Conservation (phyloP, 2,329 filamentous ascomycete genomes). For the Exophiala oligosperma region DNA sequence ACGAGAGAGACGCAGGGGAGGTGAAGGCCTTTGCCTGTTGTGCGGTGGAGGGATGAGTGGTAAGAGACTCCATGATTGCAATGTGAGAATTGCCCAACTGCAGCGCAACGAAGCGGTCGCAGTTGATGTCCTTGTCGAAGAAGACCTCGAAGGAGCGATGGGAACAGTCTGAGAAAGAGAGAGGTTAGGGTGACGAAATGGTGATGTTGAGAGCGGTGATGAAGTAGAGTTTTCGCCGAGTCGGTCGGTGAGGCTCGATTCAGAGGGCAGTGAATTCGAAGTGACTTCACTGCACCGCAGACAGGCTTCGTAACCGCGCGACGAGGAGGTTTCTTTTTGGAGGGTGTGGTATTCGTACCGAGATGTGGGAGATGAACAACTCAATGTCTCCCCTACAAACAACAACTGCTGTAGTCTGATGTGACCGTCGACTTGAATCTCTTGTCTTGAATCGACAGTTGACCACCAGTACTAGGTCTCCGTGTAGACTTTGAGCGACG, state of each 20-base stretch:
- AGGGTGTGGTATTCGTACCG: constrained; percentile 44
- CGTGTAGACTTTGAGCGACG: constrained; percentile 36
- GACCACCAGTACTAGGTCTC: constrained; percentile 10
- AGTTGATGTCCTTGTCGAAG: constrained; percentile 20
- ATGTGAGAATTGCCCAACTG: constrained; percentile 37
- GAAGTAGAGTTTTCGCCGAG: constrained; percentile 6
- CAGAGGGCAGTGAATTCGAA: constrained; percentile 13
- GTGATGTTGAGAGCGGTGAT: constrained; percentile 8
- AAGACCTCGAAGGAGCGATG: constrained; percentile 23
- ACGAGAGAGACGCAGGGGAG: constrained; percentile 86
- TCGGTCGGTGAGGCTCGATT: constrained; percentile 13
- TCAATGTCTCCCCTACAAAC: constrained; percentile 87
- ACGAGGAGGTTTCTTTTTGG: constrained; percentile 15
- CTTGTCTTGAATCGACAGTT: constrained; percentile 9
- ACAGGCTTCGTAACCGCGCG: constrained; percentile 15
- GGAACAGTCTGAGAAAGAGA: constrained; percentile 31
- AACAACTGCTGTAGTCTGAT: constrained; percentile 24
- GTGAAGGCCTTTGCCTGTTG: constrained; percentile 95
- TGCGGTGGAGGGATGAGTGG: constrained; percentile 87
- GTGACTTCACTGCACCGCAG: constrained; percentile 11
- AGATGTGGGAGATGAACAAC: constrained; percentile 89
- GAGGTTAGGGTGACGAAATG: constrained; percentile 11
- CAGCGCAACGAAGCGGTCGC: constrained; percentile 32
- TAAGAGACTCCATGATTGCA: constrained; percentile 75
- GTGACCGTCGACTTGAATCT: constrained; percentile 13